Evolutionary conservation across 208 protist genomes (phyloP).

Genomic region (Crithidia acanthocephali): DNA sequence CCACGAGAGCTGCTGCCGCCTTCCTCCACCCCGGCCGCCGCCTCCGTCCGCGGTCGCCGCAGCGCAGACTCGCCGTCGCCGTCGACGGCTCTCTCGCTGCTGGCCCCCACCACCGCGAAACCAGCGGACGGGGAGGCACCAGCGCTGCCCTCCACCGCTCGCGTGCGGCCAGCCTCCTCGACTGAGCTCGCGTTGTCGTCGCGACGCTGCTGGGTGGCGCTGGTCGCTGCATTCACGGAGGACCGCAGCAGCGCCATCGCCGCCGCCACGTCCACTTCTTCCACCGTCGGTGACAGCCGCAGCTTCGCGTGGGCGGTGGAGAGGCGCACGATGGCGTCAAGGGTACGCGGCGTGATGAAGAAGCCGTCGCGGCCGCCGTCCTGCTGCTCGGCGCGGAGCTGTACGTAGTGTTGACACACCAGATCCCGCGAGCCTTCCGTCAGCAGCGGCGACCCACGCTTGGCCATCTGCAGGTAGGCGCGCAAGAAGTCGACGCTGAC

Average conservation of each 20-base stretch:
- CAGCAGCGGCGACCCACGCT: constrained; percentile 78
- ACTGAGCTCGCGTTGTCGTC: constrained; percentile 63
- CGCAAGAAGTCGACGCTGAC: constrained; percentile 97
- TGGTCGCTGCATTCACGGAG: constrained; percentile 81
- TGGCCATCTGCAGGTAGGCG: constrained; percentile 96
- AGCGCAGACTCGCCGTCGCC: neutral
- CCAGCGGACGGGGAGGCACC: no score
- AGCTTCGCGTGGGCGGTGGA: constrained; percentile 95
- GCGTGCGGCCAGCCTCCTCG: constrained; percentile 30
- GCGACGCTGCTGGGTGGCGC: constrained; percentile 66
- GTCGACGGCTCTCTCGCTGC: neutral
- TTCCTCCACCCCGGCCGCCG: neutral
- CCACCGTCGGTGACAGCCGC: constrained; percentile 83
- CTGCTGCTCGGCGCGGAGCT: constrained; percentile 88
- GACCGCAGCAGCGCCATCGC: constrained; percentile 86
- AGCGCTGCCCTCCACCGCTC: neutral
- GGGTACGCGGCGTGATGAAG: constrained; percentile 95
- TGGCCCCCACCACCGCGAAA: no score
- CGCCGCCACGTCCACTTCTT: constrained; percentile 84
- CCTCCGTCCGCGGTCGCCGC: neutral
- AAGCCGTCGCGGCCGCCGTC: constrained; percentile 79
- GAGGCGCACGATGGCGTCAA: constrained; percentile 98
- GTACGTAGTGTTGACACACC: constrained; percentile 90
- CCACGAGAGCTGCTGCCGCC: neutral
- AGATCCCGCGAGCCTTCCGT: constrained; percentile 86